Conservation (phyloP, 139 green algal species). For the Chlorella sorokiniana region DNA sequence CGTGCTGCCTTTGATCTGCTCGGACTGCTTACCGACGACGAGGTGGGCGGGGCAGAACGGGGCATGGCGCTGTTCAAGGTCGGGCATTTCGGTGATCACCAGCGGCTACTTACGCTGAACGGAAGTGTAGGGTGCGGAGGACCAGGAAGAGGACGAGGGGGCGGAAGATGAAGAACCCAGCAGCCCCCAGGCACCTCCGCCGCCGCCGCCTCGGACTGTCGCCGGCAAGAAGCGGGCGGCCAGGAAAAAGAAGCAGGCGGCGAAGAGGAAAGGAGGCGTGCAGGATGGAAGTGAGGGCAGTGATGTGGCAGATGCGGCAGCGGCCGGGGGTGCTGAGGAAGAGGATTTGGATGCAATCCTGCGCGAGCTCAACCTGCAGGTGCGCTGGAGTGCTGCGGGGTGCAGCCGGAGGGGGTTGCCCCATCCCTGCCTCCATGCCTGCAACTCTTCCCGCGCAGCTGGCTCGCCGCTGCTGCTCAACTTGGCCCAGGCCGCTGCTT, state of each 20-base stretch:
- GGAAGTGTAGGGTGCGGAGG: not conserved
- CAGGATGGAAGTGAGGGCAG: not conserved
- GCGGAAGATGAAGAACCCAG: constrained; percentile 41
- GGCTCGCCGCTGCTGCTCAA: too few species aligned
- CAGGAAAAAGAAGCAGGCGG: constrained; percentile 8
- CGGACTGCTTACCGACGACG: constrained; percentile 65
- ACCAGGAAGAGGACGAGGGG: constrained; percentile 12
- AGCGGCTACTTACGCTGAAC: not conserved
- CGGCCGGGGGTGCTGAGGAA: constrained; percentile 16
- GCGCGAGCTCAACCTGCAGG: constrained; percentile 67
- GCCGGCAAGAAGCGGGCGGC: not conserved
- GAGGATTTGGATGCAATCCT: constrained; percentile 75
- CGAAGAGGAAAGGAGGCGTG: not conserved
- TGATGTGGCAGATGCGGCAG: not conserved
- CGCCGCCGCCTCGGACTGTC: not conserved
- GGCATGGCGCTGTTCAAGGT: constrained; percentile 14
- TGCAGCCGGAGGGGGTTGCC: too few species aligned
- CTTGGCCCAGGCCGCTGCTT: too few species aligned
- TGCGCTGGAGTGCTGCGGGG: constrained; percentile 3
- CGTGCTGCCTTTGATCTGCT: constrained; percentile 70
- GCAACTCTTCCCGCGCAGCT: not conserved
- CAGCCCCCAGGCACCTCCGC: constrained; percentile 8
- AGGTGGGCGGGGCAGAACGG: constrained; percentile 29
- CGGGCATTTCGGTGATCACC: constrained; percentile 4
- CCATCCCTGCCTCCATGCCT: not conserved